Base-by-base conservation (phyloP, 2,329 filamentous ascomycete species). In the Stagonosporopsis chrysanthemi region DNA sequence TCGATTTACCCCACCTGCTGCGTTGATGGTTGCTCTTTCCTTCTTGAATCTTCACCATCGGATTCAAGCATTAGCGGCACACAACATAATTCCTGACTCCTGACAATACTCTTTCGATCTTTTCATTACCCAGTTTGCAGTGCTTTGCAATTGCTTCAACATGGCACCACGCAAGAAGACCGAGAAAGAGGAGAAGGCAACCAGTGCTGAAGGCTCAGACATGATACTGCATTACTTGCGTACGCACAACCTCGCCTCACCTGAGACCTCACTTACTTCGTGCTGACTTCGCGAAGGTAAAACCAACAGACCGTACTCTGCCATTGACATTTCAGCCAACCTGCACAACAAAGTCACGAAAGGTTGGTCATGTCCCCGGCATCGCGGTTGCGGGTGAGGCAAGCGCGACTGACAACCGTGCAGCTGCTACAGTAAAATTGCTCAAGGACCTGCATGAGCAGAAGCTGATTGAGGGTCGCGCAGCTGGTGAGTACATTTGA, bases 391-490 rank as follows among this genome's bases (percentile, higher is more conserved):
- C 12, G 7, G 5, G 8, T 11, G 12, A 38, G 38, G 29, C 33
- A 50, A n/a, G 19, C 23, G 15, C 17, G 17, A 38, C 62, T 73
- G 46, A 71, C 38, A n/a, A 17, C 14, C 7, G 59, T 7, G 60
- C 68, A 82, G 84, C 85, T 12, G 79, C 84, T 40, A 81, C 86
- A 23, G 81, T 81, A 26, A 90, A 88, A 72, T 69, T 84, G 29
- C 76, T 90, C 31, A 87, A 86, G 65, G 86, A 88, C 57, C 77
- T 90, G 70, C 82, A 86, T 58, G 85, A 88, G 63, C 80, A 79
- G 39, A 83, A 83, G 11, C 75, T 84, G 63, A 84, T 90, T 39
- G 84, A 84, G 65, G 84, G 83, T 46, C 83, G 83, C 46, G 75
- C 79, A 36, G 80, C 85, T 36, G 84, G 83, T 84, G 65, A 61